phyloP scores from a whole-genome alignment of 208 protist genomes.

The Leishmania major region DNA sequence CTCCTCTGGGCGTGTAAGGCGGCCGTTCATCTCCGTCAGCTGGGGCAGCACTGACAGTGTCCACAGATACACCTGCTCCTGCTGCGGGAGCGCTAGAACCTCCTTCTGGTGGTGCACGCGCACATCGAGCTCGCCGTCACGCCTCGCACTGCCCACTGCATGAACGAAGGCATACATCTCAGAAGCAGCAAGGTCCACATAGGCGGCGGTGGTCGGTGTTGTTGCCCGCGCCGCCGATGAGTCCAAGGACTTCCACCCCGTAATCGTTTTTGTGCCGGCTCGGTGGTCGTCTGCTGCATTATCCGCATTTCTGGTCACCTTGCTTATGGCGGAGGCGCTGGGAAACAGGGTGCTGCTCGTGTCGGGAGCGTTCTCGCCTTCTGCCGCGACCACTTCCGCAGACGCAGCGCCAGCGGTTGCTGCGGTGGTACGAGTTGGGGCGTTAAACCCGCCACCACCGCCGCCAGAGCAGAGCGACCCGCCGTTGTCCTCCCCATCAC shows the following conservation, averaged over 20 bases:
- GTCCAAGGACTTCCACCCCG: neutral
- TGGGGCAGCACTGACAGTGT: conserved; percentile 49
- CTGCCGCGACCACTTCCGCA: neutral
- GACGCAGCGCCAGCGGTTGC: neutral
- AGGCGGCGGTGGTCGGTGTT: conserved; percentile 27
- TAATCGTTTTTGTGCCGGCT: no score
- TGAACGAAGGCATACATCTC: conserved; percentile 35
- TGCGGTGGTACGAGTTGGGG: neutral
- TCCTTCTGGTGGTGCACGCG: conserved; percentile 28
- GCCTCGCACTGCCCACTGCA: conserved; percentile 26
- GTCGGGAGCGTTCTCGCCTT: neutral
- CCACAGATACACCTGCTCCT: conserved; percentile 41
- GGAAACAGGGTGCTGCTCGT: conserved; percentile 2
- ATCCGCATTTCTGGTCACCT: neutral
- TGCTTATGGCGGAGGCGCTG: neutral
- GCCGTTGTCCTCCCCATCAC: conserved; percentile 22
- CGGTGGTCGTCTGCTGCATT: neutral
- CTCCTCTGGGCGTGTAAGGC: conserved; percentile 27
- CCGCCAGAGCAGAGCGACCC: neutral
- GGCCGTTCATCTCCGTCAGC: conserved; percentile 43
- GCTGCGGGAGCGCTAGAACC: conserved; percentile 31
- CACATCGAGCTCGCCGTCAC: conserved; percentile 26
- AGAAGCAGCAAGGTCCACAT: conserved; percentile 33
- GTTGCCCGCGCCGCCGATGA: conserved; percentile 3
- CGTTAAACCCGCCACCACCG: neutral